These are phyloP conservation scores for Phytopythium chamaehyphon DNA, from an alignment of 352 stramenopile species.

Conservation along the genomic window DNA sequence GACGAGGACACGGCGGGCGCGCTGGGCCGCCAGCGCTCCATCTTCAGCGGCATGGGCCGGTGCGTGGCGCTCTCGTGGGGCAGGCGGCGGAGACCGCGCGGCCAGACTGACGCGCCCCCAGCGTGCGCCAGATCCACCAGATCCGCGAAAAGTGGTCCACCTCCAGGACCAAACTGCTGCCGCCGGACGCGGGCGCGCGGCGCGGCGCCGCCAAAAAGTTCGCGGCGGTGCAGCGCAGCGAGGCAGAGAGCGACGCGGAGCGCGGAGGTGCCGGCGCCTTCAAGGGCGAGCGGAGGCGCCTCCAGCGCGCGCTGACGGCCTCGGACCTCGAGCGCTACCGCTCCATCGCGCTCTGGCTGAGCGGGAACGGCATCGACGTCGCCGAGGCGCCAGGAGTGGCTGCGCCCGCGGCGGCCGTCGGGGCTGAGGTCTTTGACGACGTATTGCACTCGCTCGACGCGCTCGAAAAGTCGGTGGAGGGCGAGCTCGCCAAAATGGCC, in stretches of 20 bases:
- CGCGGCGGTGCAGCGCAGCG: conserved; percentile 1
- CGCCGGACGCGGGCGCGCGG: background rate
- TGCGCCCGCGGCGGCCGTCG: background rate
- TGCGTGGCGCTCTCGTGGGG: background rate
- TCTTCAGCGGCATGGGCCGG: conserved; percentile 43
- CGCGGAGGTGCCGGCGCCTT: background rate
- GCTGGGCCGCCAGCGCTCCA: conserved; percentile 33
- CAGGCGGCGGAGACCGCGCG: background rate
- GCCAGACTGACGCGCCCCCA: conserved; percentile 2
- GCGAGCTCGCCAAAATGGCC: conserved; percentile 17
- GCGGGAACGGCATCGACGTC: conserved; percentile 35
- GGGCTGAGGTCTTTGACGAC: conserved; percentile 33
- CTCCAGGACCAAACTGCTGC: conserved; percentile 5
- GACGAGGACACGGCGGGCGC: conserved; percentile 28
- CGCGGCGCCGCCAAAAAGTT: conserved; percentile 12
- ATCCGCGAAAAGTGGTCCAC: conserved; percentile 47
- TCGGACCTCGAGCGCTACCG: conserved; percentile 46
- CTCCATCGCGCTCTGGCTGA: conserved; percentile 38
- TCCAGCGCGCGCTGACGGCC: conserved; percentile 16
- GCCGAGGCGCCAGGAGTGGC: conserved; percentile 4
- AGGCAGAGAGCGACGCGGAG: conserved; percentile 14
- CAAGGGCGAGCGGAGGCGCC: conserved; percentile 1
- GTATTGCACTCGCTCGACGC: conserved; percentile 38
- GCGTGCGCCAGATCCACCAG: conserved; percentile 51
- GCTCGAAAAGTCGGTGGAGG: conserved; percentile 33